Evolutionary conservation across 2,329 filamentous ascomycete species (phyloP), one percentile per base, ranked within the genome.

Genomic region (Tolypocladium endophyticum): DNA sequence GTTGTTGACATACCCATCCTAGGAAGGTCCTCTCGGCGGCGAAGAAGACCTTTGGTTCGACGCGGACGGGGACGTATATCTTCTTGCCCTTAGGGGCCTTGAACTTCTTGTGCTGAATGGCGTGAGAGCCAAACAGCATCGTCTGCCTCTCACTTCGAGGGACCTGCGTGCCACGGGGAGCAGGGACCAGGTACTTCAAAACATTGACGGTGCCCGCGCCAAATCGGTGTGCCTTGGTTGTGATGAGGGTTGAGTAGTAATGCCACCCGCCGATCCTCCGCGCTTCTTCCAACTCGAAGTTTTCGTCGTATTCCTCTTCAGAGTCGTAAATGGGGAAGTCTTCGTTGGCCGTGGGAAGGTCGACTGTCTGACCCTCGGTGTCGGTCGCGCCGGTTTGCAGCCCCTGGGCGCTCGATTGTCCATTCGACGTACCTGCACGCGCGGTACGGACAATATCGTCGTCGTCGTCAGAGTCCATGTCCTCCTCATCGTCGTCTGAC

Each of bases 41-140:
- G 71, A 99, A 96, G 74, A 92, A 96, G 57, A 99, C 94, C 76
- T 99, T 99, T 39, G 94, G 94, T 74, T 99, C 94, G 39, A 99
- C 92, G 56, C 94, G 87, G 59, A 97, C 88, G 18, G 93, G 93
- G 30, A 99, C 94, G 69, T 97, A 93, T 61, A 99, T 97, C 73
- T 90, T 90, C 84, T 92, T 93, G 58, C 89, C 89, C 72, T 85
- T 87, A 16, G 89, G 89, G 11, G 89, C 89, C 71, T 85, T 87
- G 77, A 92, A 85, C 66, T 76, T 80, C 72, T 80, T 83, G 36
- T 73, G 78, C 63, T 81, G 79, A 33, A 87, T 79, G 75, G 86
- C 67, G 68, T 81, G 74, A 56, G 73, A 69, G 8, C 82, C 82
- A 45, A 86, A 83, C 14, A 85, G 76, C 67, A 78, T 74, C 62